A percentile compares a stretch with the other conserved stretches of the same genome.
phyloP scores from a whole-genome alignment of 805 yeast genomes.

The Clavispora asparagi region DNA sequence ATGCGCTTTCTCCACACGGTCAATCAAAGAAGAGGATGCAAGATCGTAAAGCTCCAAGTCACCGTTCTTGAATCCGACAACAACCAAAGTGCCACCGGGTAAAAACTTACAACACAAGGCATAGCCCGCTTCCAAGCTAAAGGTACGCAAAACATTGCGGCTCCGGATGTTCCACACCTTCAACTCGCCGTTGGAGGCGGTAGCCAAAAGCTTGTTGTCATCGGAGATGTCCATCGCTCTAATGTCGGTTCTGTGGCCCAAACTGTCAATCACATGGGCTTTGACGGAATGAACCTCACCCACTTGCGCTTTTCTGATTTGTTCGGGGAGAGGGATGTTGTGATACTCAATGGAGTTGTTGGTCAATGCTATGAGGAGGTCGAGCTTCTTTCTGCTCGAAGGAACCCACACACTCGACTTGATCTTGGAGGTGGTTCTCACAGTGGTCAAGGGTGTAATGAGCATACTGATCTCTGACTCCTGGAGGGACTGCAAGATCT shows the following conservation, averaged over 20 bases:
- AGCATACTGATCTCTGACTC: conserved; percentile 51
- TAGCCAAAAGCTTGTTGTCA: conserved; percentile 74
- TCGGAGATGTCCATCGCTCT: conserved; percentile 78
- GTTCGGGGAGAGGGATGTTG: conserved; percentile 52
- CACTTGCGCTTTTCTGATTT: conserved; percentile 42
- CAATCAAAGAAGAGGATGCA: conserved; percentile 71
- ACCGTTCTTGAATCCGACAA: conserved; percentile 87
- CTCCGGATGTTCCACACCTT: conserved; percentile 85
- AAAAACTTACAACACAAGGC: conserved; percentile 74
- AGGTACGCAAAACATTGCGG: conserved; percentile 72
- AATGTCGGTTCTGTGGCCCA: conserved; percentile 88
- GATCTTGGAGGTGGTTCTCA: conserved; percentile 63
- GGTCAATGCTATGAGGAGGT: conserved; percentile 59
- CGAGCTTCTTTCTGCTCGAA: conserved; percentile 43
- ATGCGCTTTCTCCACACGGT: conserved; percentile 67
- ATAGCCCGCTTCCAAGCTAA: conserved; percentile 71
- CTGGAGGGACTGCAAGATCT: conserved; percentile 41
- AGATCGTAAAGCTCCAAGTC: conserved; percentile 79
- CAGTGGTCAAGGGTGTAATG: conserved; percentile 61
- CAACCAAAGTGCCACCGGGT: conserved; percentile 87
- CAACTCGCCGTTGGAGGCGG: conserved; percentile 85
- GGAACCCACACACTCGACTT: conserved; percentile 63
- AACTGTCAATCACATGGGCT: conserved; percentile 57
- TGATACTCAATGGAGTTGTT: conserved; percentile 75
- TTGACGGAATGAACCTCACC: conserved; percentile 42